These are phyloP conservation scores for Phialophora expanda DNA, from an alignment of 2,329 filamentous ascomycete genomes.

Conservation along the genomic window DNA sequence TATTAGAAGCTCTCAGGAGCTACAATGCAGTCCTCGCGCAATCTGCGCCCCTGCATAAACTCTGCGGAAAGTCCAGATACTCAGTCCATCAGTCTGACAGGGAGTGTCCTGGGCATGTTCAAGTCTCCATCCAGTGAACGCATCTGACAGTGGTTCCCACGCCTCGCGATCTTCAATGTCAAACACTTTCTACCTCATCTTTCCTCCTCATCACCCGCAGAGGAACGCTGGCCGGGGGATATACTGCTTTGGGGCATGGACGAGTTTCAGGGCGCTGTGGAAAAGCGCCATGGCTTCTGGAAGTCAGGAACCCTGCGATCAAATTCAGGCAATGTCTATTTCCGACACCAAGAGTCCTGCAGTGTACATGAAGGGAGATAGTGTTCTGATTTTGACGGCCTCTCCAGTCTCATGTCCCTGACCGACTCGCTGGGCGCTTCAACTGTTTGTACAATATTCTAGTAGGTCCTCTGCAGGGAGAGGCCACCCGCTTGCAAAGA, in stretches of 20 bases:
- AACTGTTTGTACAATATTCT: conserved; percentile 21
- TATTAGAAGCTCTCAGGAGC: conserved; percentile 17
- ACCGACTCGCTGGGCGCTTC: conserved; percentile 2
- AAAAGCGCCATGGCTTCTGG: conserved; percentile 6
- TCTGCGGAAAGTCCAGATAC: not conserved
- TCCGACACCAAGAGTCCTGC: conserved; percentile 9
- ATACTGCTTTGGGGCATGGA: conserved; percentile 11
- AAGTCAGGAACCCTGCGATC: not conserved
- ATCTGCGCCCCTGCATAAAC: conserved; percentile 7
- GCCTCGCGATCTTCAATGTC: conserved; percentile 1
- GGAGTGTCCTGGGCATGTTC: not conserved
- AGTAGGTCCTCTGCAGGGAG: not conserved
- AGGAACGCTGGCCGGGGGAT: conserved; percentile 5
- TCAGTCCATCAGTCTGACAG: conserved; percentile 2
- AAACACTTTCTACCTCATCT: conserved; percentile 27
- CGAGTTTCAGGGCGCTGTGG: conserved; percentile 7
- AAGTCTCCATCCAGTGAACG: not conserved
- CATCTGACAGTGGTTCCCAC: not conserved
- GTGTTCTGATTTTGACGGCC: conserved; percentile 11
- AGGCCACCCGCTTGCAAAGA: conserved; percentile 8
- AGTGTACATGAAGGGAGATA: conserved; percentile 27
- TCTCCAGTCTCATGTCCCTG: conserved; percentile 1
- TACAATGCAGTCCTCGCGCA: not conserved
- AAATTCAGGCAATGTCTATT: not conserved
- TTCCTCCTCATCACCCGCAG: not conserved